Percentiles rank a stretch among this genome's conserved stretches.
Evolutionary conservation across 345 rosid genomes (phyloP).

Genomic region (Anacardium occidentale): DNA sequence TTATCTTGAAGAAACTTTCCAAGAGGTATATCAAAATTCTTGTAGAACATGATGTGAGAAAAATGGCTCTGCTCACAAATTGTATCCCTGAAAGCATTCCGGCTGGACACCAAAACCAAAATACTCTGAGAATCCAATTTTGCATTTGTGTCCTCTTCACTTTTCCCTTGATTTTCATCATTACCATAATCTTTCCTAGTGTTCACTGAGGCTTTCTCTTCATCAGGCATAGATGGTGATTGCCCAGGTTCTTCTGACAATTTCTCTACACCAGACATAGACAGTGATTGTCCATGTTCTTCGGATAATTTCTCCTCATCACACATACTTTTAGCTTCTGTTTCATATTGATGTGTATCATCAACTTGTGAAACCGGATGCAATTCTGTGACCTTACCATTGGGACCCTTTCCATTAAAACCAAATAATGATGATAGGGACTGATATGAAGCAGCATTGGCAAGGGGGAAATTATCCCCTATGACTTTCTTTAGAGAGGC

Average conservation of each 20-base stretch:
- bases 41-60: conserved; percentile 90
- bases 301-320: conserved; percentile 36
- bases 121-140: conserved; percentile 68
- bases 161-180: conserved; percentile 36
- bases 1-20: conserved; percentile 80
- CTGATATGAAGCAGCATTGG: conserved; percentile 40
- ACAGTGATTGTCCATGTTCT: conserved; percentile 30
- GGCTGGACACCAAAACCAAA: conserved; percentile 83
- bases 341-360: conserved; percentile 28
- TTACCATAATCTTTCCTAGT: conserved; percentile 30
- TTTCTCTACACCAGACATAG: conserved; percentile 35
- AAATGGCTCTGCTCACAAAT: conserved; percentile 91
- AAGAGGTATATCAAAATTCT: conserved; percentile 79
- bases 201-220: conserved; percentile 28
- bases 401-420: conserved; percentile 32
- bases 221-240: conserved; percentile 31
- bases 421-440: conserved; percentile 66
- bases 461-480: conserved; percentile 42
- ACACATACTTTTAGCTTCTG: conserved; percentile 31
- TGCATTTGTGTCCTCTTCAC: conserved; percentile 42
- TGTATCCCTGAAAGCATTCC: conserved; percentile 62
- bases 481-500: conserved; percentile 66
- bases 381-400: conserved; percentile 33
- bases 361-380: conserved; percentile 44
- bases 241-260: conserved; percentile 28